Evolutionary conservation across 2,329 filamentous ascomycete species (phyloP).

Genomic region (Aspergillus ochraceus): DNA sequence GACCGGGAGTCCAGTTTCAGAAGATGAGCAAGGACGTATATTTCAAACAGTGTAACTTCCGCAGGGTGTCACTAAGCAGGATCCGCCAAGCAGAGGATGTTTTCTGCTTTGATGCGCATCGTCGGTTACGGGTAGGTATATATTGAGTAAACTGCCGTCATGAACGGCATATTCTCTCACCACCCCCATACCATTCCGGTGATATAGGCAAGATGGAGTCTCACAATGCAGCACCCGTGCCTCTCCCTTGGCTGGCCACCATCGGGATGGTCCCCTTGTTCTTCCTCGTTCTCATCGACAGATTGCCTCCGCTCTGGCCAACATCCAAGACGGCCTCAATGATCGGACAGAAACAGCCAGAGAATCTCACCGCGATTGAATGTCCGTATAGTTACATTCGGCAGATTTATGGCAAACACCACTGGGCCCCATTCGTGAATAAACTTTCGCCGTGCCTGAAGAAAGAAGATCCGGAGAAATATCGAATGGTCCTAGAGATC

Average conservation of each 20-base stretch:
- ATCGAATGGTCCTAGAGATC: conserved; percentile 21
- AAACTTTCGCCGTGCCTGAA: conserved; percentile 19
- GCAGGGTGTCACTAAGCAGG: not conserved
- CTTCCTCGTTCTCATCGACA: conserved; percentile 9
- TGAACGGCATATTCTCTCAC: not conserved
- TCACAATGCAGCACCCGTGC: conserved; percentile 6
- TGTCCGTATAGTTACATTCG: conserved; percentile 23
- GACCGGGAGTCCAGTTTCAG: not conserved
- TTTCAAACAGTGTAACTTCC: not conserved
- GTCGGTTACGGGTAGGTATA: not conserved
- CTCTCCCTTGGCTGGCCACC: conserved; percentile 5
- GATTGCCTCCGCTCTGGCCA: conserved; percentile 13
- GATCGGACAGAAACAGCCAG: conserved; percentile 17
- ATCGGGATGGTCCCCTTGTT: conserved; percentile 8
- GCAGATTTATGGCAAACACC: conserved; percentile 20
- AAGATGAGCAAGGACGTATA: not conserved
- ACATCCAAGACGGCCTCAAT: conserved; percentile 16
- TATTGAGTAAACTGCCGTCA: not conserved
- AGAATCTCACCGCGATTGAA: conserved; percentile 16
- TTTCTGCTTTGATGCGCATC: not conserved
- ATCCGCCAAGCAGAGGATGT: not conserved
- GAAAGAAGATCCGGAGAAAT: conserved; percentile 15
- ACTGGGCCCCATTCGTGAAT: conserved; percentile 23
- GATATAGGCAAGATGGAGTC: conserved; percentile 3
- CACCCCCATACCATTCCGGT: not conserved